Conservation (phyloP, 305 asterid species). For the Fraxinus nigra region DNA sequence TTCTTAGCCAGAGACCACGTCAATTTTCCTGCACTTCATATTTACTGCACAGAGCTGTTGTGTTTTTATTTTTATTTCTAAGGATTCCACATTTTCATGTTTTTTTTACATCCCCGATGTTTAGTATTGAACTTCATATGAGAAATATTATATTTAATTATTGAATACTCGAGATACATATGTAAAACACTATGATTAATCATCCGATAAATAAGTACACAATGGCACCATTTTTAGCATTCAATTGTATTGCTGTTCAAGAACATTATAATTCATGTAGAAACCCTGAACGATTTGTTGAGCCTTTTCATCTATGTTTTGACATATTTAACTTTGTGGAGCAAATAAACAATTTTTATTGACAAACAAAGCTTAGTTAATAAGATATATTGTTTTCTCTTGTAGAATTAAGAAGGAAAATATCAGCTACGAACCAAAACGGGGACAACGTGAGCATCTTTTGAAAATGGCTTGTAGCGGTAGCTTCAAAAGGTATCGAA, state of each 20-base stretch:
- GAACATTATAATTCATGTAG: conserved; percentile 1
- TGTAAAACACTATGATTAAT: not conserved
- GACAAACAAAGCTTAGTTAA: conserved; percentile 11
- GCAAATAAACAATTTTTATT: not conserved
- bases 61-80: not conserved
- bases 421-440: conserved; percentile 47
- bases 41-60: not conserved
- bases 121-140: not conserved
- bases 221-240: not conserved
- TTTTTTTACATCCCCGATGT: not conserved
- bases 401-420: conserved; percentile 67
- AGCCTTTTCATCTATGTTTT: not conserved
- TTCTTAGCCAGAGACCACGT: not conserved
- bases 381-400: conserved; percentile 22
- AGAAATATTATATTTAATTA: not conserved
- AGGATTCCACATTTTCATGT: not conserved
- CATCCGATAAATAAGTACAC: not conserved
- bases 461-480: conserved; percentile 41
- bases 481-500: conserved; percentile 70
- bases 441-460: conserved; percentile 56
- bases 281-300: not conserved
- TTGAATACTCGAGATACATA: not conserved
- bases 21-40: conserved; percentile 9
- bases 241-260: conserved; percentile 6
- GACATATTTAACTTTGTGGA: conserved; percentile 8